phyloP scores from a whole-genome alignment of 192 early-diverging fungal genomes.

The Gorgonomyces haynaldii region DNA sequence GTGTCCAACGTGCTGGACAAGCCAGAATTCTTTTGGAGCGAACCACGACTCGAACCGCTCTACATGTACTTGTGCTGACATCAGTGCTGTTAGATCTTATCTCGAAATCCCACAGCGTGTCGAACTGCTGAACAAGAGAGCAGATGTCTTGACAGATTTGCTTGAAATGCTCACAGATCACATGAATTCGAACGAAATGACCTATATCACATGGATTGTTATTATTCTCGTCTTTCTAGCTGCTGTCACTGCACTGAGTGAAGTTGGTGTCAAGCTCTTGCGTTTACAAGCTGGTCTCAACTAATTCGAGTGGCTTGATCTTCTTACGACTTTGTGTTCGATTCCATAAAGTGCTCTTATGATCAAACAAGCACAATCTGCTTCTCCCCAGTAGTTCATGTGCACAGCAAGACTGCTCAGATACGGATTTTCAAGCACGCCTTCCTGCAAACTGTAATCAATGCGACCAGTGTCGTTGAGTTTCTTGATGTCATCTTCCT shows the following conservation, averaged over 20 bases:
- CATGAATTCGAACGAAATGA: constrained; percentile 15
- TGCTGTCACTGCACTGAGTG: constrained; percentile 26
- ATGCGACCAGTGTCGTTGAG: constrained; percentile 49
- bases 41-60: constrained; percentile 66
- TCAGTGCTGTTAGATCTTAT: not conserved
- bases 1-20: constrained; percentile 82
- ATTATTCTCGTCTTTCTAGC: constrained; percentile 20
- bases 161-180: constrained; percentile 13
- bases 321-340: no score
- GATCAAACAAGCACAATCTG: constrained; percentile 16
- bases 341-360: constrained; percentile 6
- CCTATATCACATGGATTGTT: constrained; percentile 8
- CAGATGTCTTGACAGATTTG: constrained; percentile 10
- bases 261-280: constrained; percentile 38
- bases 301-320: no score
- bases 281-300: constrained; percentile 21
- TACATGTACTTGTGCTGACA: constrained; percentile 28
- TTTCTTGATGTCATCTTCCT: constrained; percentile 8
- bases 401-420: constrained; percentile 51
- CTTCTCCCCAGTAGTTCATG: constrained; percentile 59
- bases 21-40: constrained; percentile 89
- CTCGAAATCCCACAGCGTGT: constrained; percentile 8
- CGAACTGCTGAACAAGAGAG: constrained; percentile 11
- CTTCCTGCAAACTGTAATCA: constrained; percentile 55
- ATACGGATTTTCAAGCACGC: constrained; percentile 59